Evolutionary conservation across 768 basidiomycete genomes (phyloP).

Genomic region (Psilocybe cyanescens): DNA sequence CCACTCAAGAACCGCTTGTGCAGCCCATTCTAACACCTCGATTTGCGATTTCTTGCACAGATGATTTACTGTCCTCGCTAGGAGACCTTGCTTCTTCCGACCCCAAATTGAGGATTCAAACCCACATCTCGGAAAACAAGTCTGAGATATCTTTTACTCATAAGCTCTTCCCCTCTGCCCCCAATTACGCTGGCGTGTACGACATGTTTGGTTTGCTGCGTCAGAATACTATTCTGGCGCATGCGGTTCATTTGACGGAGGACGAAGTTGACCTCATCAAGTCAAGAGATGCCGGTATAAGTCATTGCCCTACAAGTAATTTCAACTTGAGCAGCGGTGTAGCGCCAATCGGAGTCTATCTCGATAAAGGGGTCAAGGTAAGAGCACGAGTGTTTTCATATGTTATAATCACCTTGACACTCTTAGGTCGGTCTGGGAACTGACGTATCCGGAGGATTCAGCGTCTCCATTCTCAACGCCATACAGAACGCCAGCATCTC

Average conservation of each 20-base stretch:
- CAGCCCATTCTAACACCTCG: slow-evolving; percentile 93
- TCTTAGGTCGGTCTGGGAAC: slow-evolving; percentile 91
- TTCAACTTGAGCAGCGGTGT: slow-evolving; percentile 89
- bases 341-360: slow-evolving; percentile 74
- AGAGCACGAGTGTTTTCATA: slow-evolving; percentile 7
- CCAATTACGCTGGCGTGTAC: slow-evolving; percentile 82
- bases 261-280: slow-evolving; percentile 77
- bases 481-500: slow-evolving; percentile 80
- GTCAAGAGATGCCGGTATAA: slow-evolving; percentile 69
- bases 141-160: slow-evolving; percentile 71
- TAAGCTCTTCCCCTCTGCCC: slow-evolving; percentile 63
- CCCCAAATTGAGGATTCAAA: slow-evolving; percentile 78
- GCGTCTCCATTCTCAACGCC: slow-evolving; percentile 74
- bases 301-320: slow-evolving; percentile 95
- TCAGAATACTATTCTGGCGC: slow-evolving; percentile 83
- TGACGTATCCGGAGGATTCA: slow-evolving; percentile 89
- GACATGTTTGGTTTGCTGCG: slow-evolving; percentile 78
- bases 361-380: slow-evolving; percentile 89
- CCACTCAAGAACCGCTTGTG: slow-evolving; percentile 58
- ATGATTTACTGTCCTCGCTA: slow-evolving; percentile 64
- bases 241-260: slow-evolving; percentile 80
- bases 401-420: neutral
- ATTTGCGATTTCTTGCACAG: slow-evolving; percentile 92
- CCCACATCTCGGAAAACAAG: slow-evolving; percentile 88
- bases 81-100: slow-evolving; percentile 63